Evolutionary conservation across 164 flowering plant species (phyloP), one percentile per base, ranked within the genome.

Genomic region (Tetrastigma voinierianum): DNA sequence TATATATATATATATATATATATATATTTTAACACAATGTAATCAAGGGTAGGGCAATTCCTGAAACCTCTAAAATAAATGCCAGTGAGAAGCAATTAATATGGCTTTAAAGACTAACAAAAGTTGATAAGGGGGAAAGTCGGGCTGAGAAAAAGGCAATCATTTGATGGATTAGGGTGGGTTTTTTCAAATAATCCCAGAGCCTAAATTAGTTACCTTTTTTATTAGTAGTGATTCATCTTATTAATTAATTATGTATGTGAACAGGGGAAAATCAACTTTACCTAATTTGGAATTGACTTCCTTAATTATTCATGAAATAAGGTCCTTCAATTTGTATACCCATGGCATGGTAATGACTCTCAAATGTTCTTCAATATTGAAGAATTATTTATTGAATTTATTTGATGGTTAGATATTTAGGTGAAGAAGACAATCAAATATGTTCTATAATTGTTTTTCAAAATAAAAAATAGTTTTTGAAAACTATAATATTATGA

Each of bases 221-320:
- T 17, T 44, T 17, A 40, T 40, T 43, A 9, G 17, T 10, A 13
- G 62, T 46, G 49, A 32, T 48, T 15, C 48, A 59, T 43, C 13
- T 43, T n/a, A 43, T 43, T 9, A 16, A 32, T 19, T 0, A 2
- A 25, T 10, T 16, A 6, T 16, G 24, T 13, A 7, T 4, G 21
- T 11, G 10, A 43, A 17, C 25, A 55, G 7, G 3, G 3, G 19
- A 57, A 57, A n/a, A 11, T 40, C 0, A 43, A 10, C 58, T 55
- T 20, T 55, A 55, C 58, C 58, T 59, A 59, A 59, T 43, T 15
- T 59, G 10, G 18, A 59, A 59, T 32, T 4, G 40, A 32, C 40
- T 32, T 59, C 62, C 43, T 11, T 32, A 0, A 46, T 59, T 59
- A 59, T 17, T 59, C 15, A 59, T 59, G 21, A 13, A 59, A 40